phyloP scores from a whole-genome alignment of 768 basidiomycete species.

The Pisolithus microcarpus region DNA sequence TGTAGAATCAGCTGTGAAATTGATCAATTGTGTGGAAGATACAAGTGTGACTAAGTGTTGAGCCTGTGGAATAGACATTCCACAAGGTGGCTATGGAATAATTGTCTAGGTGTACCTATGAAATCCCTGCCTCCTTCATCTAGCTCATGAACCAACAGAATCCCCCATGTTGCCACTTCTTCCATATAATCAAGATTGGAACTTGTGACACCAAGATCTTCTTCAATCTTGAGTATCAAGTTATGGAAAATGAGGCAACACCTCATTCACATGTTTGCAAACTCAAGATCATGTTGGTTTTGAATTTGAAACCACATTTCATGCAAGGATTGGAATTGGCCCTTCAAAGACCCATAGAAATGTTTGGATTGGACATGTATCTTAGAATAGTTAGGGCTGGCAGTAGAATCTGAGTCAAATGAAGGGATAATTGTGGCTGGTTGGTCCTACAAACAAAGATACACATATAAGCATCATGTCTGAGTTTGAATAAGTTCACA shows the following conservation, averaged over 20 bases:
- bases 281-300: background rate
- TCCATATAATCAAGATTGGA: background rate
- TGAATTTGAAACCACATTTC: slow-evolving; percentile 6
- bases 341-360: slow-evolving; percentile 12
- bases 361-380: slow-evolving; percentile 9
- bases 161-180: background rate
- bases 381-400: too few relatives aligned
- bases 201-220: background rate
- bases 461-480: too few relatives aligned
- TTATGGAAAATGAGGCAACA: slow-evolving; percentile 10
- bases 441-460: too few relatives aligned
- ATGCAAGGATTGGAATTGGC: slow-evolving; percentile 4
- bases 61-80: background rate
- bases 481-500: too few relatives aligned
- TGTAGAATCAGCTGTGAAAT: too few relatives aligned
- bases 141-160: background rate
- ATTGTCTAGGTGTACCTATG: background rate
- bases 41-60: too few relatives aligned
- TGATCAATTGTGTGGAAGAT: too few relatives aligned
- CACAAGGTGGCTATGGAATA: background rate
- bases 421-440: too few relatives aligned
- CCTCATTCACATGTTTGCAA: slow-evolving; percentile 2
- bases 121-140: background rate
- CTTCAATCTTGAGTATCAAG: slow-evolving; percentile 8
- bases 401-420: too few relatives aligned